Base-by-base conservation (phyloP, 352 stramenopile genomes). In the Pythium phragmitis region DNA sequence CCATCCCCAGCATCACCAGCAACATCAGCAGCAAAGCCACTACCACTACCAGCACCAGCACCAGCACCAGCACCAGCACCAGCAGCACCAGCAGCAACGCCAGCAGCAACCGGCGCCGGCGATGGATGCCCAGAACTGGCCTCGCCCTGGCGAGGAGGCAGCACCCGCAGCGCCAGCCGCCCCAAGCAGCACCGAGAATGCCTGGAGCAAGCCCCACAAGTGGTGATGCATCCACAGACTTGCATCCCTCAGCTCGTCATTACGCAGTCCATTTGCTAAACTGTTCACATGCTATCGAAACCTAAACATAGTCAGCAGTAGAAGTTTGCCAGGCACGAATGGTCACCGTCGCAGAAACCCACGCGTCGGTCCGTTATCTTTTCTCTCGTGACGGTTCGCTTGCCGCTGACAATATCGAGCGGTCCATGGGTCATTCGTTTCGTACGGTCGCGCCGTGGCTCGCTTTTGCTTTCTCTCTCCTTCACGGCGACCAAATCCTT, bases 171-270 rank as follows among this genome's bases (percentile, higher is more conserved):
- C 53, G 11, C 45, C 61, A 33, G 28, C 60, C 23, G 53, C 67
- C n/a, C 23, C 59, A 6, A 13, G 63, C 6, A 66, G 70, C 21
- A 45, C 68, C 19, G 60, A 65, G 1, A 77, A 75, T n/a, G 80
- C 76, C 8, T 92, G 83, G 83, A 67, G 55, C n/a, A 75, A 84
- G 66, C 80, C 79, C 17, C 80, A 83, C 74, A 88, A 89, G 74
- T 90, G 72, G 72, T 76, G 70, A 68, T 53, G n/a, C 28, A 46
- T 46, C 39, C 39, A 46, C 13, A 30, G 26, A 30, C 26, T 30
- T 30, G 26, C 26, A 30, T 30, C 26, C 26, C 26, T 30, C 1
- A 30, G 26, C 26, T 30, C 26, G 26, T 30, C 26, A 30, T 30
- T 30, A 30, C 26, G 26, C 26, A 30, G 26, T 30, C 26, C 26